Base-by-base conservation (phyloP, 202 grass and related monocot species). In the Thinopyrum obtusiflorum region DNA sequence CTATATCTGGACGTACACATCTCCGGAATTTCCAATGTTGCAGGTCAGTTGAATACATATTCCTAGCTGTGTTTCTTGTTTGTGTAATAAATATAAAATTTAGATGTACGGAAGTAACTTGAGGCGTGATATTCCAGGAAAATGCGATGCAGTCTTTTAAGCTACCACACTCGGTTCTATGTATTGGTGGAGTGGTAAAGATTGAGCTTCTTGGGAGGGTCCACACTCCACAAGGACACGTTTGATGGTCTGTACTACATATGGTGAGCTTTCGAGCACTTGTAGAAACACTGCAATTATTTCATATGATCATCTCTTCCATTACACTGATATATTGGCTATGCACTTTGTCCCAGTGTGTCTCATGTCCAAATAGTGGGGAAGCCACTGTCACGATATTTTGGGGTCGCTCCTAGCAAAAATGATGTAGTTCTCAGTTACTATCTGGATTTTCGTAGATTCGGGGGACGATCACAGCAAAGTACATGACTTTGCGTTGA, bases 151-250 rank as follows among this genome's bases (percentile, higher is more conserved):
- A 94, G 26, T 92, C 87, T 21, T 92, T 97, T 36, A 93, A 88
- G 85, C 83, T 97, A 23, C 88, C 92, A 35, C 76, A 31, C 5
- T 85, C 89, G 11, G 77, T 88, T 90, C 37, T 93, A 75, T 97
- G 94, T 74, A 89, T 93, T 64, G 92, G 94, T 73, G 94, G 87
- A 21, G 84, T 97, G 26, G 67, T 97, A 76, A 92, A 94, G 79
- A 78, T 94, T 85, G 87, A 94, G 55, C 85, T 97, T 65, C 62
- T 89, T 13, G 92, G 90, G 51, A 91, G 94, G 42, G 77, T 93
- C 73, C 89, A 91, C 77, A 91, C 73, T 93, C 73, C 89, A 91
- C 77, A 91, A 82, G 86, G 89, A 97, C 67, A 76, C 51, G 36
- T 26, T 62, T 4, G 94, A 94, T 73, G 65, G 78, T 25, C 76